Base-by-base conservation (phyloP, 345 rosid species). In the Excoecaria agallocha region DNA sequence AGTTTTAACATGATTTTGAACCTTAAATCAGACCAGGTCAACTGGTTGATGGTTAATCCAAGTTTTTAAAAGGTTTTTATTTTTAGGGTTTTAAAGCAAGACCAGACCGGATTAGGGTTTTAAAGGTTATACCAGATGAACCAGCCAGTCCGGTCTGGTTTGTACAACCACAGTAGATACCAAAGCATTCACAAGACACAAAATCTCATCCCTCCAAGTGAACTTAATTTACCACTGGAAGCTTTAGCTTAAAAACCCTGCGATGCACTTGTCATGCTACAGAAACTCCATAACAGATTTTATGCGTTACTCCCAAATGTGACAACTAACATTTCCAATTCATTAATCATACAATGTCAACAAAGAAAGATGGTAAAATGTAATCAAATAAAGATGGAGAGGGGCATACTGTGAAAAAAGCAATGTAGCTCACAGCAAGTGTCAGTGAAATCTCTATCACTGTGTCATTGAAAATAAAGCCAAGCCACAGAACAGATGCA, bases 371-470 rank as follows among this genome's bases (percentile, higher is more conserved):
- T 63, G 46, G 30, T 30, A 12, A 46, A 69, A n/a, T 6, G 50
- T 17, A 16, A 12, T 6, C 30, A 41, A 8, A 41, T 54, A 17
- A 39, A 69, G 58, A 61, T 58, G 54, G 66, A 77, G 77, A 80
- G 77, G 68, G 75, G 81, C 91, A 15, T 93, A 93, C 99, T 56
- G 96, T 90, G 86, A 89, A 95, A 82, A 75, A 95, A 55, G 96
- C 87, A 7, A 93, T 68, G 71, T 95, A 95, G 96, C 99, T 95
- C 88, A 93, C 96, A 58, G 98, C 94, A 52, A 93, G 81, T 0
- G 99, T 93, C 78, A 95, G 79, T 39, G 97, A 56, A 77, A 95
- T 93, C 86, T 93, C 97, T 76, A 93, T 93, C 75, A 95, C 93
- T 4, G 94, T 90, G 84, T 93, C 98, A 70, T 91, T 91, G 78